Evolutionary conservation across 2,329 filamentous ascomycete genomes (phyloP), one percentile per base, ranked within the genome.

Genomic region (Harringtonia lauricola): DNA sequence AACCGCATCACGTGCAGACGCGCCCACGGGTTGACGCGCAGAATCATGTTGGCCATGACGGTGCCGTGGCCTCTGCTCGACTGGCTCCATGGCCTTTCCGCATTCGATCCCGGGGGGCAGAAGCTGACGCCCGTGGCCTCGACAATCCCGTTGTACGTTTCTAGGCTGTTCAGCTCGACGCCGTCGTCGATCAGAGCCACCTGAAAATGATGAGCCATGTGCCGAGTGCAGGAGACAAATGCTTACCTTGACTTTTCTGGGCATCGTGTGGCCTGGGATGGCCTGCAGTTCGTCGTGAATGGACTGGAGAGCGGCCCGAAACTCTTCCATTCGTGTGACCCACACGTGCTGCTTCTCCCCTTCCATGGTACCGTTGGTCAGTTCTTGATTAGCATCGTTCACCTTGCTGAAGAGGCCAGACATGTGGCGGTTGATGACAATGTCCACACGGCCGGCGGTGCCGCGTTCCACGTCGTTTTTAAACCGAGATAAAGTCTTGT

Each of bases 111-210:
- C 44, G 39, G 49, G 49, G 2, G 38, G 45, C 48, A 54, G 31
- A 61, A 63, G 2, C 52, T 58, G 3, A 45, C 41, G 0, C 61
- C 61, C 1, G 44, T 51, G 0, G 51, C 46, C 17, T 58, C 54
- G 7, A 43, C 52, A 15, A 40, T 40, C 3, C 47, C 34, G 19
- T 39, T 39, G 24, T 38, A 37, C 3, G n/a, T 48, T 6, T 55
- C 42, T 1, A 64, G 45, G 3, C 57, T 49, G 13, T 49, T 51
- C 2, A 55, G 49, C 36, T 64, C 58, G 1, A 65, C 55, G 4
- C 63, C 63, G 30, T 66, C 62, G 42, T 67, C 63, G 30, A 65
- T 64, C 4, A 66, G 50, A 2, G 61, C 64, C 14, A 38, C 35
- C 35, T 37, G n/a, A 10, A 37, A 21, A 18, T 8, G 35, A 22